Evolutionary conservation across 2,329 filamentous ascomycete species (phyloP), one percentile per base, ranked within the genome.

Genomic region (Fusarium longipes): DNA sequence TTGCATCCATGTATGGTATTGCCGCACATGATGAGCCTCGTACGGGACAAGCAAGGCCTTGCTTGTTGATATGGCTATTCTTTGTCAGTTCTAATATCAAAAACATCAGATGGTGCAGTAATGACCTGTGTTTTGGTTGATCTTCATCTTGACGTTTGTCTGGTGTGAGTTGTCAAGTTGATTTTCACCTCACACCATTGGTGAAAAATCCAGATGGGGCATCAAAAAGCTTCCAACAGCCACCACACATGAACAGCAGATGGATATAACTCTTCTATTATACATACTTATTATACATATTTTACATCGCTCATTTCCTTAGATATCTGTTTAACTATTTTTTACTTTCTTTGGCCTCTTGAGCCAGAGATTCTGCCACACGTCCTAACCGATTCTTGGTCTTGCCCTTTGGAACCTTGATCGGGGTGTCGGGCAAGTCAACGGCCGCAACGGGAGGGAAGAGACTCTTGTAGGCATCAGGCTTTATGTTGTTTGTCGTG

Each of bases 1-100:
- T 82, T 94, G 86, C 94, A 98, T 97, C 95, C 95, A 98, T 73
- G 84, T 81, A 76, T 97, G 93, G 76, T 97, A 97, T 35, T 85
- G 89, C 17, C 84, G 84, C 24, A 98, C 95, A 81, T 97, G 95
- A 74, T 89, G 91, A 35, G 84, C 79, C 65, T 90, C 90, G 78
- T 97, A 97, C 0, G 94, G 94, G 11, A 97, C 93, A 11, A 98
- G 85, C 18, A 96, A 85, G 42, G 92, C 82, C 48, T 82, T 82
- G 6, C 85, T 79, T 2, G 91, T 91, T 5, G 86, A 84, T 30
- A 96, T 80, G 18, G 90, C 93, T 96, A 70, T 18, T 17, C 1
- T 10, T 0, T 5, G 8, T 51, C 55, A 57, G 63, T 40, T 1
- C 6, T 10, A 1, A 15, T 4, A 10, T 3, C 17, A 3, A 1